These are phyloP conservation scores for Pythium biforme DNA, from an alignment of 352 stramenopile species.

Conservation along the genomic window DNA sequence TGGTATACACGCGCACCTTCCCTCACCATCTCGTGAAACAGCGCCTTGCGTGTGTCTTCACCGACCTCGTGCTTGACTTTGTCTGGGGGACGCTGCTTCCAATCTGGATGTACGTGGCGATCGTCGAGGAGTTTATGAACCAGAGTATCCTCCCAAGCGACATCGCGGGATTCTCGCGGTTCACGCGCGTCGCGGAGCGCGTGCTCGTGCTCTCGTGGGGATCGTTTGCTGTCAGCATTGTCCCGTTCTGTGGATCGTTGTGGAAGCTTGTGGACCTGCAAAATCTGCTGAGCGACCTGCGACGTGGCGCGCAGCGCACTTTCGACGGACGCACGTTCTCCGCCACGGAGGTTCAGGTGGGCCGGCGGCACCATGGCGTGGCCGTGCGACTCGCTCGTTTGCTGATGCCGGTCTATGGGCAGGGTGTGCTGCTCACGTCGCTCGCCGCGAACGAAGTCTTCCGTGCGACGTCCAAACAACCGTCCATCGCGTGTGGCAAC, in stretches of 20 bases:
- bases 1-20: background rate
- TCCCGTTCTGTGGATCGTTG: slow-evolving; percentile 17
- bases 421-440: background rate
- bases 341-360: background rate
- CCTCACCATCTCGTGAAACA: background rate
- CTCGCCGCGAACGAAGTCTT: background rate
- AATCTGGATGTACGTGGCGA: slow-evolving; percentile 24
- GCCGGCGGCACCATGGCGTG: background rate
- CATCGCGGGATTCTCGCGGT: background rate
- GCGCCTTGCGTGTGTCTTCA: slow-evolving; percentile 9
- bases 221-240: slow-evolving; percentile 10
- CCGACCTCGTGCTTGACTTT: slow-evolving; percentile 18
- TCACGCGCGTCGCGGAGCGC: slow-evolving; percentile 3
- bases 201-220: slow-evolving; percentile 12
- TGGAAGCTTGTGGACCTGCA: slow-evolving; percentile 5
- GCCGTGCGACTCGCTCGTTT: background rate
- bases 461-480: background rate
- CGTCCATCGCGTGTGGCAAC: background rate
- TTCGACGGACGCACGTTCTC: too few relatives aligned
- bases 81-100: slow-evolving; percentile 20
- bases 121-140: slow-evolving; percentile 1
- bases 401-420: background rate
- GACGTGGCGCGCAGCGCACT: too few relatives aligned
- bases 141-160: background rate
- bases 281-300: background rate